Evolutionary conservation across 805 yeast genomes (phyloP).

Genomic region (Kodamaea lidongshanica): DNA sequence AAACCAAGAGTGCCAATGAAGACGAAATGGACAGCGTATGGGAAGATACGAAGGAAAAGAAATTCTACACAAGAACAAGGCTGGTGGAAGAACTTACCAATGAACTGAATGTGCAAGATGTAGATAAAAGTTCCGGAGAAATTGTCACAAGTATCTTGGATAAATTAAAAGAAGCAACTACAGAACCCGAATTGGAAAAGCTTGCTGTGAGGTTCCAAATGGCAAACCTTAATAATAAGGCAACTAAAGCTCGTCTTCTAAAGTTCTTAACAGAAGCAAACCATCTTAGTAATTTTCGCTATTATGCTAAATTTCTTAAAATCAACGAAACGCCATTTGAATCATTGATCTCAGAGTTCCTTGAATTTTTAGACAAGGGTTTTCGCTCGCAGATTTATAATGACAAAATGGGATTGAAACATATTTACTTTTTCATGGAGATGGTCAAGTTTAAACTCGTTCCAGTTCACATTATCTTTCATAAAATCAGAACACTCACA

Average conservation of each 20-base stretch:
- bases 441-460: conserved; percentile 69
- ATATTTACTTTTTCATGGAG: conserved; percentile 63
- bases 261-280: conserved; percentile 48
- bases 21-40: conserved; percentile 37
- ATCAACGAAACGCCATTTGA: conserved; percentile 45
- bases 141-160: conserved; percentile 38
- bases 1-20: conserved; percentile 17
- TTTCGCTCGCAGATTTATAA: conserved; percentile 54
- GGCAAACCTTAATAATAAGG: conserved; percentile 58
- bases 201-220: conserved; percentile 38
- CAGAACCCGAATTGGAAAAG: conserved; percentile 44
- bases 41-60: conserved; percentile 60
- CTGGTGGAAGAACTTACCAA: neutral
- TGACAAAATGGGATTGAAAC: conserved; percentile 48
- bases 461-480: conserved; percentile 66
- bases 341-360: conserved; percentile 47
- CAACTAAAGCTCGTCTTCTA: conserved; percentile 57
- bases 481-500: conserved; percentile 60
- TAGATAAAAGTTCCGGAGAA: conserved; percentile 33
- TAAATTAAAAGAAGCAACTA: conserved; percentile 36
- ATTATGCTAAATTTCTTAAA: conserved; percentile 66
- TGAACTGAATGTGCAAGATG: neutral
- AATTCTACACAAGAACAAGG: conserved; percentile 43
- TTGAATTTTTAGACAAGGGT: conserved; percentile 50
- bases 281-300: conserved; percentile 40